These are phyloP conservation scores for Entelexis paramagnoliae DNA, from an alignment of 1,139 yeast species.

Conservation along the genomic window DNA sequence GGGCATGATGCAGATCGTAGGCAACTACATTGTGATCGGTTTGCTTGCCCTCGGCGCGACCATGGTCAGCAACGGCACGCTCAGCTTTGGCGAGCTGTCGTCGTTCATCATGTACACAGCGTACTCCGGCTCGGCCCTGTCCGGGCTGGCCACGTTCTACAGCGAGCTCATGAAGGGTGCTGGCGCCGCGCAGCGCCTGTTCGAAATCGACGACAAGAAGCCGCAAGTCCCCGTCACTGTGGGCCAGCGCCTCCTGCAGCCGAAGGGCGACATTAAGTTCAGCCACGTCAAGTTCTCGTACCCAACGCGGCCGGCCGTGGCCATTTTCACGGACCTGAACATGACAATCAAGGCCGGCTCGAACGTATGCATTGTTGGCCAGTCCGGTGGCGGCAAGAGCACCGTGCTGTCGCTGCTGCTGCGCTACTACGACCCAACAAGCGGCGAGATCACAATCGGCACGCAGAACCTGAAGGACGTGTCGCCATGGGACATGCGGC, in stretches of 20 bases:
- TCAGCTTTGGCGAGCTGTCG: constrained; percentile 81
- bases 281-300: constrained; percentile 61
- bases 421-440: constrained; percentile 67
- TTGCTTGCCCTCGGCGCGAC: constrained; percentile 73
- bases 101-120: constrained; percentile 91
- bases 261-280: constrained; percentile 47
- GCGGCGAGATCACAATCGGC: constrained; percentile 59
- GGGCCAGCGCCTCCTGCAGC: constrained; percentile 40
- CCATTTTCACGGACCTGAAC: constrained; percentile 54
- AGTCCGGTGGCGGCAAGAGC: constrained; percentile 92
- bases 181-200: constrained; percentile 88
- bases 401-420: constrained; percentile 72
- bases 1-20: constrained; percentile 68
- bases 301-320: constrained; percentile 73
- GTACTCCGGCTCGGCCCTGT: constrained; percentile 81
- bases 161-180: constrained; percentile 94
- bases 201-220: constrained; percentile 70
- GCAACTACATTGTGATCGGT: constrained; percentile 68
- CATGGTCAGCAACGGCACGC: constrained; percentile 56
- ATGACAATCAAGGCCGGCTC: constrained; percentile 70
- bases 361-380: constrained; percentile 89
- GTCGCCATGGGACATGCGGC: constrained; percentile 63
- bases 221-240: constrained; percentile 56
- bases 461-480: constrained; percentile 55
- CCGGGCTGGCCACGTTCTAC: constrained; percentile 81